phyloP scores from a whole-genome alignment of 2,329 filamentous ascomycete genomes.

The Pseudogymnoascus pannorum region DNA sequence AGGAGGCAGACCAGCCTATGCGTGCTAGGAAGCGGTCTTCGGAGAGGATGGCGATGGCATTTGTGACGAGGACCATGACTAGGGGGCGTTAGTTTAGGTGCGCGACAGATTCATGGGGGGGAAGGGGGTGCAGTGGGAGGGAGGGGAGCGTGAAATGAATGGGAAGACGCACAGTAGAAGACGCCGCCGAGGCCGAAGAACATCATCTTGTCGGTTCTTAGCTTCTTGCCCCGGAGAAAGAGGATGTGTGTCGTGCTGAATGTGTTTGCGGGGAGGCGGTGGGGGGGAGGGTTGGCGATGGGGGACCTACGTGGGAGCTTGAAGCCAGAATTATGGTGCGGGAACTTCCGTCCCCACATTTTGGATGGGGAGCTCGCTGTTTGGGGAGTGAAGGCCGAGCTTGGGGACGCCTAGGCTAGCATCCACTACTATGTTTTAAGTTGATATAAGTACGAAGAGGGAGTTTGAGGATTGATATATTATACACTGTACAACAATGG shows the following conservation, averaged over 20 bases:
- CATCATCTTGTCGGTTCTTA: constrained; percentile 47
- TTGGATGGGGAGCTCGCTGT: background rate
- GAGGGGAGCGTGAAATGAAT: constrained; percentile 9
- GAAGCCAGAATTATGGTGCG: constrained; percentile 9
- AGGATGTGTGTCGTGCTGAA: background rate
- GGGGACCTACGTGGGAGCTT: constrained; percentile 6
- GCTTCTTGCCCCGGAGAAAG: background rate
- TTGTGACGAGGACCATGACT: constrained; percentile 83
- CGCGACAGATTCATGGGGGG: background rate
- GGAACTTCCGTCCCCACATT: constrained; percentile 7
- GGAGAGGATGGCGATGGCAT: constrained; percentile 87
- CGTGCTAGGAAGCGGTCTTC: constrained; percentile 87
- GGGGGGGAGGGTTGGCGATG: constrained; percentile 13
- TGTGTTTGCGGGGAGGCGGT: constrained; percentile 4
- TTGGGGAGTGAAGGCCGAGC: background rate
- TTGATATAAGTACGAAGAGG: background rate
- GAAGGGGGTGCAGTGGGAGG: constrained; percentile 8
- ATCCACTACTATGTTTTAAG: background rate
- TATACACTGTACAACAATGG: background rate
- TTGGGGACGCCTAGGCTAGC: background rate
- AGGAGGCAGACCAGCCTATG: constrained; percentile 72
- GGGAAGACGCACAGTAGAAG: constrained; percentile 54
- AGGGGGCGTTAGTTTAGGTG: constrained; percentile 15
- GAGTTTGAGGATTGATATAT: background rate
- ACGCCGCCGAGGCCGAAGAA: constrained; percentile 63